Percentiles rank a stretch among this genome's conserved stretches.
Conservation (phyloP, 768 basidiomycete genomes). For the Rhodosporidiobolus odoratus region DNA sequence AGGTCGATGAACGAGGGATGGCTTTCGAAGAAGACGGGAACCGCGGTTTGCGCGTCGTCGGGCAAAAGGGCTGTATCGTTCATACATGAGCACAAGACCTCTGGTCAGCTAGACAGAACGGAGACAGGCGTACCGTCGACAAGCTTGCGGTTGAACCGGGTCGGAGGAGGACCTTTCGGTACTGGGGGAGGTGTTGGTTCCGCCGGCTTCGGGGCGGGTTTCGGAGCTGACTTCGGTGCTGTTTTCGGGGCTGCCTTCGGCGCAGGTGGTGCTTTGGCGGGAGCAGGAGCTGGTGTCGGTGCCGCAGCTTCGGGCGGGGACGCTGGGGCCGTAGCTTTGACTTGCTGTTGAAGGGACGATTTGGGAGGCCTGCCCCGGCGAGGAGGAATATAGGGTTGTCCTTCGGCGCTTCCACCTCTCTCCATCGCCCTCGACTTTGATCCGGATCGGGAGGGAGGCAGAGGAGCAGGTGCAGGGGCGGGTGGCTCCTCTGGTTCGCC, state of each 20-base stretch:
- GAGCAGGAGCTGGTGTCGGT: neutral
- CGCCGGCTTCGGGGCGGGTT: too few species aligned
- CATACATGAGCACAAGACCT: too few species aligned
- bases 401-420: neutral
- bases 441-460: neutral
- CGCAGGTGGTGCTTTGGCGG: neutral
- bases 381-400: neutral
- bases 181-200: too few species aligned
- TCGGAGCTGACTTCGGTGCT: too few species aligned
- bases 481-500: neutral
- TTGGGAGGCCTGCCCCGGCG: constrained; percentile 2
- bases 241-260: too few species aligned
- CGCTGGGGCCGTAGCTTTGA: neutral
- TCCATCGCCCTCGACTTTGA: constrained; percentile 18
- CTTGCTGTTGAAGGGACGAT: constrained; percentile 11
- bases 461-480: neutral
- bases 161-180: neutral
- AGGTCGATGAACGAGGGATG: constrained; percentile 26
- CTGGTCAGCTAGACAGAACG: too few species aligned
- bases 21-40: constrained; percentile 1
- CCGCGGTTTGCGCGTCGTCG: constrained; percentile 7
- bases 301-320: neutral
- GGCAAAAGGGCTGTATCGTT: constrained; percentile 24
- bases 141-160: constrained; percentile 5
- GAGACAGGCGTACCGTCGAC: neutral